These are phyloP conservation scores for Orbilia blumenaviensis DNA, from an alignment of 2,329 filamentous ascomycete species.

Conservation along the genomic window DNA sequence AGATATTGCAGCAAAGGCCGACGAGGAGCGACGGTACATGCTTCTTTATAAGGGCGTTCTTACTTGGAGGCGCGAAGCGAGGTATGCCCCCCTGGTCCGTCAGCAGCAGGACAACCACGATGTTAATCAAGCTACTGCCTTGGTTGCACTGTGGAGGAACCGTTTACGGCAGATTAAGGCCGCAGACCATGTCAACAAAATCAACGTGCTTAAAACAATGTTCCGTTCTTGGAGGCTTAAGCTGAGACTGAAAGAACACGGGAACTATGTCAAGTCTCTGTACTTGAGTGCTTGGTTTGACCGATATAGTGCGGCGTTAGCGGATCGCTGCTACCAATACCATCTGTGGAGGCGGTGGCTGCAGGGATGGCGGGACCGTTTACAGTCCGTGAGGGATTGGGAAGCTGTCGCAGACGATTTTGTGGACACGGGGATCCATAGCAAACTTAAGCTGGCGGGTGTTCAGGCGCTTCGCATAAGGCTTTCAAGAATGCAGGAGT, in stretches of 20 bases:
- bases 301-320: conserved; percentile 41
- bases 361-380: conserved; percentile 4
- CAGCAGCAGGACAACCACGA: conserved; percentile 40
- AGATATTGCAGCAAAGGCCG: conserved; percentile 44
- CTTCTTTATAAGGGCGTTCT: conserved; percentile 34
- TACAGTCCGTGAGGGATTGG: conserved; percentile 1
- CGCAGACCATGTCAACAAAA: conserved; percentile 48
- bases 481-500: conserved; percentile 5
- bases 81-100: conserved; percentile 35
- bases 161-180: conserved; percentile 41
- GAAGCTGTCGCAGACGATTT: conserved; percentile 20
- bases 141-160: conserved; percentile 46
- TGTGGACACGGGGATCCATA: neutral
- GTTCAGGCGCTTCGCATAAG: conserved; percentile 10
- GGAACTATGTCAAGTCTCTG: conserved; percentile 46
- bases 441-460: conserved; percentile 20
- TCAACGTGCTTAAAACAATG: conserved; percentile 39
- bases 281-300: conserved; percentile 49
- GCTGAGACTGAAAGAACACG: conserved; percentile 29
- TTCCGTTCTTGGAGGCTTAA: conserved; percentile 40
- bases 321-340: conserved; percentile 42
- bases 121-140: conserved; percentile 39
- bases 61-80: conserved; percentile 43
- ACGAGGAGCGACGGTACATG: conserved; percentile 48
- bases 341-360: conserved; percentile 42